These are phyloP conservation scores for Lentinus polychrous DNA, from an alignment of 1,284 basidiomycete species.

Conservation along the genomic window DNA sequence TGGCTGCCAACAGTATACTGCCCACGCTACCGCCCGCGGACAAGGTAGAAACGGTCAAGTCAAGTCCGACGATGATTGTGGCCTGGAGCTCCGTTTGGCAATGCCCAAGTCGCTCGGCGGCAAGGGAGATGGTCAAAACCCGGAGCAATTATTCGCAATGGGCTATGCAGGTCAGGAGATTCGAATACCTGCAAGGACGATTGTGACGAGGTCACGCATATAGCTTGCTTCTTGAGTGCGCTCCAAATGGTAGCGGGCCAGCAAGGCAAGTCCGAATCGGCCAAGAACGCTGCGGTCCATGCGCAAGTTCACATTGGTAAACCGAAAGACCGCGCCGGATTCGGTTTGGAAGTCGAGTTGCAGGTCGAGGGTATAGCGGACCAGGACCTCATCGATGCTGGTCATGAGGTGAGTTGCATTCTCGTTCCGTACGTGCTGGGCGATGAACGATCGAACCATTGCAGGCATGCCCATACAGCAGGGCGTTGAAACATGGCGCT, in stretches of 20 bases:
- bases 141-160: constrained; percentile 37
- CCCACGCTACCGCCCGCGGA: constrained; percentile 30
- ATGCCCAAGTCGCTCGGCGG: constrained; percentile 33
- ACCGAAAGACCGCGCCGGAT: constrained; percentile 47
- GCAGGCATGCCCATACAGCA: constrained; percentile 69
- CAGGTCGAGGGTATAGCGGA: constrained; percentile 64
- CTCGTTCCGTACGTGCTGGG: not conserved
- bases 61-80: constrained; percentile 27
- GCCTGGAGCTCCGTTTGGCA: constrained; percentile 29
- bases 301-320: constrained; percentile 53
- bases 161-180: constrained; percentile 27
- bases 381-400: constrained; percentile 53
- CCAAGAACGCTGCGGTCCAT: constrained; percentile 52
- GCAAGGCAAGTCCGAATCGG: constrained; percentile 47
- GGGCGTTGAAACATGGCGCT: constrained; percentile 49
- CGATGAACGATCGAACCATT: not conserved
- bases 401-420: constrained; percentile 47
- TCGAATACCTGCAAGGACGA: not conserved
- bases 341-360: constrained; percentile 62
- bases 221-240: constrained; percentile 66
- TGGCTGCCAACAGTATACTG: constrained; percentile 23
- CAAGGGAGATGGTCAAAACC: constrained; percentile 35
- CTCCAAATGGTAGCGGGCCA: constrained; percentile 51
- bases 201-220: not conserved
- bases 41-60: constrained; percentile 34